phyloP scores from a whole-genome alignment of 2,329 filamentous ascomycete genomes.

The Epichloe baconii region DNA sequence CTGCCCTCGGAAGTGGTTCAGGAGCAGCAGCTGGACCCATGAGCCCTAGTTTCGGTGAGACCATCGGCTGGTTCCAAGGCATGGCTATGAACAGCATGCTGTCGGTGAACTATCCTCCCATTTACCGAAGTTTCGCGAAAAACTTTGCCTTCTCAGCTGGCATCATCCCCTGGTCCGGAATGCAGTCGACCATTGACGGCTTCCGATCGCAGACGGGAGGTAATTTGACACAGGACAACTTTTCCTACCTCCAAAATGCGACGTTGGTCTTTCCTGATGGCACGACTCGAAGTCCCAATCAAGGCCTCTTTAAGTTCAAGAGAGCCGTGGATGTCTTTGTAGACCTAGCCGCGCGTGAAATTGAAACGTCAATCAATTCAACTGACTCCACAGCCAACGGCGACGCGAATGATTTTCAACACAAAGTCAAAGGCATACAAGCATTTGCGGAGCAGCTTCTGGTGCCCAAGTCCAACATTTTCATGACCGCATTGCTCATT shows the following conservation, averaged over 20 bases:
- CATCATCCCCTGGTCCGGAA: slow-evolving; percentile 65
- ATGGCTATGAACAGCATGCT: slow-evolving; percentile 96
- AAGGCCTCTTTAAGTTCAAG: slow-evolving; percentile 34
- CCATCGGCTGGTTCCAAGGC: slow-evolving; percentile 82
- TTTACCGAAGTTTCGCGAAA: slow-evolving; percentile 80
- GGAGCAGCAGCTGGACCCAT: slow-evolving; percentile 47
- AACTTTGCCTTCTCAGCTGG: slow-evolving; percentile 92
- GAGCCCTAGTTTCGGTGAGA: slow-evolving; percentile 75
- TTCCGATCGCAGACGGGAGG: slow-evolving; percentile 75
- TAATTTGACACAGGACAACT: slow-evolving; percentile 69
- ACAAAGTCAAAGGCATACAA: slow-evolving; percentile 60
- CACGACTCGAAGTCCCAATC: slow-evolving; percentile 30
- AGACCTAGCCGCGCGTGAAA: slow-evolving; percentile 39
- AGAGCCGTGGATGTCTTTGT: slow-evolving; percentile 36
- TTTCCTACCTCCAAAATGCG: slow-evolving; percentile 59
- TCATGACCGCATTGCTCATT: slow-evolving; percentile 86
- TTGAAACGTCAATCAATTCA: slow-evolving; percentile 32
- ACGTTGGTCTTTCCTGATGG: slow-evolving; percentile 60
- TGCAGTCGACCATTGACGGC: slow-evolving; percentile 72
- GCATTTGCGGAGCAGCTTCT: slow-evolving; percentile 71
- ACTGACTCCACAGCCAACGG: slow-evolving; percentile 15
- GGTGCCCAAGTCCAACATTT: slow-evolving; percentile 81
- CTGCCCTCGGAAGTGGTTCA: slow-evolving; percentile 28
- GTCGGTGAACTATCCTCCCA: slow-evolving; percentile 71
- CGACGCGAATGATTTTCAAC: slow-evolving; percentile 22